Conservation (phyloP, 208 protist genomes). For the Leishmania turanica region DNA sequence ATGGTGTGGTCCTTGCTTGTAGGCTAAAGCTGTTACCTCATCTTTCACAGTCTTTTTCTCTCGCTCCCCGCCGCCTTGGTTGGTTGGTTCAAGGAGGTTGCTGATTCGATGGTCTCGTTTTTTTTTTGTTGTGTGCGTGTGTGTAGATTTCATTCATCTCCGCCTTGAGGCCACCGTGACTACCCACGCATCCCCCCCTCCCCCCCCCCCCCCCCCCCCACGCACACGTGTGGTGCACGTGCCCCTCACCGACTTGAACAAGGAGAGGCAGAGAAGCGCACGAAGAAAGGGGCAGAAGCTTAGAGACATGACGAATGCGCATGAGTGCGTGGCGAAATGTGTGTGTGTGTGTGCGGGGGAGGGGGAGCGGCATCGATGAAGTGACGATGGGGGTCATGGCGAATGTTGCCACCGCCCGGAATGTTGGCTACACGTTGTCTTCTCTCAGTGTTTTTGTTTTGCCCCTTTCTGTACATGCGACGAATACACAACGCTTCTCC, state of each 20-base stretch:
- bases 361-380: not conserved
- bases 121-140: not conserved
- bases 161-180: not conserved
- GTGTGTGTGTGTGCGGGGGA: not conserved
- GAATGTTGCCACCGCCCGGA: not conserved
- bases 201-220: no score
- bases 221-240: not conserved
- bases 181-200: not conserved
- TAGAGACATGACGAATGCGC: not conserved
- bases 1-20: not conserved
- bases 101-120: not conserved
- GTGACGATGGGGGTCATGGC: not conserved
- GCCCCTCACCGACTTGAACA: not conserved
- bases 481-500: not conserved
- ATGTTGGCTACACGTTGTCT: constrained; percentile 2
- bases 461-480: not conserved
- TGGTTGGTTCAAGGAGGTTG: not conserved
- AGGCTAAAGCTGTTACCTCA: not conserved
- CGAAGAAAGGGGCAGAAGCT: not conserved
- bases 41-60: not conserved
- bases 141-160: not conserved
- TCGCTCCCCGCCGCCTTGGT: not conserved
- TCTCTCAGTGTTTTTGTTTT: not conserved
- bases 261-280: not conserved
- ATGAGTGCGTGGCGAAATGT: not conserved